A percentile compares a stretch with the other conserved stretches of the same genome.
These are phyloP conservation scores for Angomonas deanei DNA, from an alignment of 208 protist species.

Conservation along the genomic window DNA sequence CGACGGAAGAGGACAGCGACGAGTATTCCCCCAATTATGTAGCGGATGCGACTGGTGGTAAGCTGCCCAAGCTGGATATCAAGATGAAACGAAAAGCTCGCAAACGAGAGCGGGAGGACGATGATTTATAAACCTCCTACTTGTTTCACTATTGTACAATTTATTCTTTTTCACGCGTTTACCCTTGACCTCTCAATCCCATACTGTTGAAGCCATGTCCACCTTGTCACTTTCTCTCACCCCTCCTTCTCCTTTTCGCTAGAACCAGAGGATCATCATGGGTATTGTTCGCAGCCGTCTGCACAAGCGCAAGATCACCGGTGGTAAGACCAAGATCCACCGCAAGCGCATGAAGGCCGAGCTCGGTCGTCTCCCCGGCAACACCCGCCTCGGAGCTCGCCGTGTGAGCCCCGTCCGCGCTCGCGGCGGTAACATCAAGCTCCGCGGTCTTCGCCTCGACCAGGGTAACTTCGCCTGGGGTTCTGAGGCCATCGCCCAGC, in stretches of 20 bases:
- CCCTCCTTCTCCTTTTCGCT: neutral
- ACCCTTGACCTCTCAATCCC: neutral
- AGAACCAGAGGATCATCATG: constrained; percentile 57
- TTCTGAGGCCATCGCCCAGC: constrained; percentile 84
- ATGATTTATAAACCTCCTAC: constrained; percentile 25
- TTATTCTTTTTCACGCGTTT: neutral
- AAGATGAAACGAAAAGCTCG: constrained; percentile 30
- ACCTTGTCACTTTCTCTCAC: constrained; percentile 13
- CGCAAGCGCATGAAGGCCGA: constrained; percentile 96
- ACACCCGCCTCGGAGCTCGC: constrained; percentile 93
- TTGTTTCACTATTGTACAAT: neutral
- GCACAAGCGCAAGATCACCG: constrained; percentile 98
- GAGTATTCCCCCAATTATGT: constrained; percentile 64
- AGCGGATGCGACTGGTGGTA: constrained; percentile 37
- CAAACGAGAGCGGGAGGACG: constrained; percentile 49
- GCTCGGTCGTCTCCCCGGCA: constrained; percentile 95
- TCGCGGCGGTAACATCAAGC: constrained; percentile 98
- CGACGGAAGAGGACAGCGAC: constrained; percentile 40
- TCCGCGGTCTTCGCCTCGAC: constrained; percentile 97
- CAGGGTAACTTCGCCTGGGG: constrained; percentile 98
- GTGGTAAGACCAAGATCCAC: constrained; percentile 93
- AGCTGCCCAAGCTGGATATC: constrained; percentile 39
- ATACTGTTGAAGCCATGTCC: neutral
- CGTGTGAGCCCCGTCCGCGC: constrained; percentile 94
- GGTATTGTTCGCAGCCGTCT: constrained; percentile 96